A percentile compares a stretch with the other conserved stretches of the same genome.
phyloP scores from a whole-genome alignment of 169 alveolate genomes.

The Blepharisma undulans region DNA sequence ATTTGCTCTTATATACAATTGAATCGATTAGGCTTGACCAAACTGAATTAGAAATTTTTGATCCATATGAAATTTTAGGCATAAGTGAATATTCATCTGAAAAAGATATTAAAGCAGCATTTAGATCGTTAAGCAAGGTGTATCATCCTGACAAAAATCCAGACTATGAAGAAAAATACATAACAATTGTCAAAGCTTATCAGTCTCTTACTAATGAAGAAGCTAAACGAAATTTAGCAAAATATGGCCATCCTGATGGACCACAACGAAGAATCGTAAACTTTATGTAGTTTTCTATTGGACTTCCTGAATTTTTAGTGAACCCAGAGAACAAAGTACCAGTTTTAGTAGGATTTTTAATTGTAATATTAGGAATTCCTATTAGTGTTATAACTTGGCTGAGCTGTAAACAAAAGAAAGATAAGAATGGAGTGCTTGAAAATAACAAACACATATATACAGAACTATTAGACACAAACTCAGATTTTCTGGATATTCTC shows the following conservation, averaged over 20 bases:
- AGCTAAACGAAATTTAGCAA: slow-evolving; percentile 94
- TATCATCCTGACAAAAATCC: slow-evolving; percentile 99
- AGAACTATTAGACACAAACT: background rate
- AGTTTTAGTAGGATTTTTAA: background rate
- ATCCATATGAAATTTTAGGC: slow-evolving; percentile 94
- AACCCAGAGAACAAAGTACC: slow-evolving; percentile 65
- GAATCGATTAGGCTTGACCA: too few species aligned
- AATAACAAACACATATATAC: background rate
- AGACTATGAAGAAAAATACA: slow-evolving; percentile 96
- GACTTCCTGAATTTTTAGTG: slow-evolving; percentile 92
- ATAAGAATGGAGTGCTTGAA: slow-evolving; percentile 27
- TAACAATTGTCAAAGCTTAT: slow-evolving; percentile 94
- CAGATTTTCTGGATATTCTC: too few species aligned
- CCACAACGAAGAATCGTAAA: slow-evolving; percentile 89
- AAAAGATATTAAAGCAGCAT: slow-evolving; percentile 93
- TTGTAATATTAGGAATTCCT: too few species aligned
- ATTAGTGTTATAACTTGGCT: too few species aligned
- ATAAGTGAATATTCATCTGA: slow-evolving; percentile 89
- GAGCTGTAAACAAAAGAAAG: slow-evolving; percentile 43
- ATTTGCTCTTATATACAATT: too few species aligned
- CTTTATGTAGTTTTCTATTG: slow-evolving; percentile 89
- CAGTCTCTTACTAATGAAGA: slow-evolving; percentile 96
- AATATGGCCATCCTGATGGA: slow-evolving; percentile 99
- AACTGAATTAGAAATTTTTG: too few species aligned
- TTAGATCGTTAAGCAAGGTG: slow-evolving; percentile 90